phyloP scores from a whole-genome alignment of 352 stramenopile genomes.

The Chrysophaeum taylorii region DNA sequence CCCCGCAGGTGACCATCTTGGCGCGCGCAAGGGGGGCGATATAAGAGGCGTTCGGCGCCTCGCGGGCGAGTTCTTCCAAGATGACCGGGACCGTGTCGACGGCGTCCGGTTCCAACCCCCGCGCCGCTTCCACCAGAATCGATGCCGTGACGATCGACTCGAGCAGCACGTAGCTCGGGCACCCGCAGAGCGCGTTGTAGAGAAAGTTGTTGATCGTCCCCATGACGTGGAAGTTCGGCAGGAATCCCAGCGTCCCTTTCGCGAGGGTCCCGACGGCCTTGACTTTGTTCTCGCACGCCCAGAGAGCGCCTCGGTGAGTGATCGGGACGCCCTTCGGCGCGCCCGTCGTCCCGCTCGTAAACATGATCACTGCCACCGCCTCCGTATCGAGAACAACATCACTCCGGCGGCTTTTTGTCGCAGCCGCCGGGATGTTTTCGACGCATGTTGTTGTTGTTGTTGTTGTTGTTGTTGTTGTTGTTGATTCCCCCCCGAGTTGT shows the following conservation, averaged over 20 bases:
- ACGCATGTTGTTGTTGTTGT: too few species aligned
- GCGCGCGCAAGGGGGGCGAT: background rate
- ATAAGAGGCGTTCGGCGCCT: background rate
- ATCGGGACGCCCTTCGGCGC: background rate
- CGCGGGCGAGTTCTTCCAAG: background rate
- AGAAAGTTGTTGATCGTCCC: background rate
- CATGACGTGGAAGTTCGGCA: conserved; percentile 1
- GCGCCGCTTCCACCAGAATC: background rate
- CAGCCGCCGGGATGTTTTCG: too few species aligned
- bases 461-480: too few species aligned
- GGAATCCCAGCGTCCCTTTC: background rate
- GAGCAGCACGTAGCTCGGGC: background rate
- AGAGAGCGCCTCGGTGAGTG: background rate
- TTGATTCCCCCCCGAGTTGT: too few species aligned
- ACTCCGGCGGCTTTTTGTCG: too few species aligned
- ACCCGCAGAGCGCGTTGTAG: background rate
- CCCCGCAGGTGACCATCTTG: background rate
- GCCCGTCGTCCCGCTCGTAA: background rate
- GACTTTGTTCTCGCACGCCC: background rate
- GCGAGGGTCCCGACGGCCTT: background rate
- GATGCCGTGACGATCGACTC: background rate
- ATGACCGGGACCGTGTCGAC: background rate
- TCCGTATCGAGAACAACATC: too few species aligned
- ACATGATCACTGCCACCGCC: background rate
- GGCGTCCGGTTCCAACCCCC: background rate